Percentiles rank a stretch among this genome's conserved stretches.
Conservation (phyloP, 108 stramenopile genomes). For the Conticribra weissflogii region DNA sequence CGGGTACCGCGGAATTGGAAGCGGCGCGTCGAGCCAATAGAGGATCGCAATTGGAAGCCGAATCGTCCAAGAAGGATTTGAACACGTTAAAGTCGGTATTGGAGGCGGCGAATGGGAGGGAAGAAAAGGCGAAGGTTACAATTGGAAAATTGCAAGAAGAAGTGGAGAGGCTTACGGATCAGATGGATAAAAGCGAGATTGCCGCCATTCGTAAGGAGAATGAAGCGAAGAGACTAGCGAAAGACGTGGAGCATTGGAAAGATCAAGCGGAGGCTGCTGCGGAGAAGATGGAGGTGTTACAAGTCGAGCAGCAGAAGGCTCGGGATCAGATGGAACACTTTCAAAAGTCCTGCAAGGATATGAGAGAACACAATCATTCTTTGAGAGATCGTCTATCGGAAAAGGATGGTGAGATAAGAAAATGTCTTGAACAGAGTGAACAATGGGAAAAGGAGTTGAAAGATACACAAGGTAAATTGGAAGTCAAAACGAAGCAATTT, state of each 20-base stretch:
- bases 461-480: conserved; percentile 27
- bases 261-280: conserved; percentile 19
- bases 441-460: conserved; percentile 29
- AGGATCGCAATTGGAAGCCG: conserved; percentile 2
- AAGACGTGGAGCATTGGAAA: conserved; percentile 37
- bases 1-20: background rate
- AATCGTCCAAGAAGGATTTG: conserved; percentile 16
- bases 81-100: conserved; percentile 18
- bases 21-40: conserved; percentile 1
- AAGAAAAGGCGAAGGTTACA: conserved; percentile 14
- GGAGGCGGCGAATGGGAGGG: conserved; percentile 21
- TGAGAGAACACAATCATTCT: conserved; percentile 15
- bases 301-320: conserved; percentile 25
- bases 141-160: conserved; percentile 27
- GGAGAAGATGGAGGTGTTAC: conserved; percentile 11
- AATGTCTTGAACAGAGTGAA: conserved; percentile 25
- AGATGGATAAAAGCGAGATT: conserved; percentile 25
- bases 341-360: conserved; percentile 18
- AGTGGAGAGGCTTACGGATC: conserved; percentile 22
- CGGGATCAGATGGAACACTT: conserved; percentile 29
- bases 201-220: conserved; percentile 15
- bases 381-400: conserved; percentile 22
- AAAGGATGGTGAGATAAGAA: conserved; percentile 23
- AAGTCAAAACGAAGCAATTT: conserved; percentile 29
- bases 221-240: conserved; percentile 21